A percentile compares a stretch with the other conserved stretches of the same genome.
These are phyloP conservation scores for Claviceps paspali DNA, from an alignment of 2,329 filamentous ascomycete species.

Conservation along the genomic window DNA sequence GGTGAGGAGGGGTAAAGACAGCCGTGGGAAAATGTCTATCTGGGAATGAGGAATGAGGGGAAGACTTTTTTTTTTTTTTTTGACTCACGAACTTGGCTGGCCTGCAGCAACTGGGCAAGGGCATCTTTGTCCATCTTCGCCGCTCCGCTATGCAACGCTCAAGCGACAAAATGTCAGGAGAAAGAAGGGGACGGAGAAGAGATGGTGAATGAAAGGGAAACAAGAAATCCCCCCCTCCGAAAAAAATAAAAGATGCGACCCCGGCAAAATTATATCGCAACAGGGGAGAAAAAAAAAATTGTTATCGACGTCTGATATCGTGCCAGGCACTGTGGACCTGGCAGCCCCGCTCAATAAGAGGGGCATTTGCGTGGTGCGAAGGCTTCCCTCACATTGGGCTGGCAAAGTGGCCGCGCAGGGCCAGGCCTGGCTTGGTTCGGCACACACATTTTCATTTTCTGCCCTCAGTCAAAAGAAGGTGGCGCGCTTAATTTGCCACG, in stretches of 20 bases:
- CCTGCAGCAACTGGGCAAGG: slow-evolving; percentile 75
- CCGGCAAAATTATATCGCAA: slow-evolving; percentile 6
- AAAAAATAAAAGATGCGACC: slow-evolving; percentile 6
- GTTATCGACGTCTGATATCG: slow-evolving; percentile 2
- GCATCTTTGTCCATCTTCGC: slow-evolving; percentile 40
- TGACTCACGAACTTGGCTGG: slow-evolving; percentile 69
- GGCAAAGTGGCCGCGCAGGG: no score
- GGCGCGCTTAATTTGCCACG: neutral
- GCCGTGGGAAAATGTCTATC: no score
- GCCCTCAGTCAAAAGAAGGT: neutral
- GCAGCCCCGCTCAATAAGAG: slow-evolving; percentile 7
- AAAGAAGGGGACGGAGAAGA: slow-evolving; percentile 3
- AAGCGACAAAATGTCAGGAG: slow-evolving; percentile 6
- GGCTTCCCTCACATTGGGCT: neutral
- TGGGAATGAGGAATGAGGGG: neutral
- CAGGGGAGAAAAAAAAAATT: slow-evolving; percentile 8
- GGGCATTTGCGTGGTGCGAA: neutral
- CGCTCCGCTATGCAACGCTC: slow-evolving; percentile 6
- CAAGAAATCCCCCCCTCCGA: no score
- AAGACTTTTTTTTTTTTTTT: no score
- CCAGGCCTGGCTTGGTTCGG: neutral
- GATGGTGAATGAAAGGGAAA: neutral
- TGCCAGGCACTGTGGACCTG: slow-evolving; percentile 1
- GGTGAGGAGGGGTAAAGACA: neutral
- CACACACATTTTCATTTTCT: neutral